Base-by-base conservation (phyloP, 164 flowering plant species). In the Malania oleifera region DNA sequence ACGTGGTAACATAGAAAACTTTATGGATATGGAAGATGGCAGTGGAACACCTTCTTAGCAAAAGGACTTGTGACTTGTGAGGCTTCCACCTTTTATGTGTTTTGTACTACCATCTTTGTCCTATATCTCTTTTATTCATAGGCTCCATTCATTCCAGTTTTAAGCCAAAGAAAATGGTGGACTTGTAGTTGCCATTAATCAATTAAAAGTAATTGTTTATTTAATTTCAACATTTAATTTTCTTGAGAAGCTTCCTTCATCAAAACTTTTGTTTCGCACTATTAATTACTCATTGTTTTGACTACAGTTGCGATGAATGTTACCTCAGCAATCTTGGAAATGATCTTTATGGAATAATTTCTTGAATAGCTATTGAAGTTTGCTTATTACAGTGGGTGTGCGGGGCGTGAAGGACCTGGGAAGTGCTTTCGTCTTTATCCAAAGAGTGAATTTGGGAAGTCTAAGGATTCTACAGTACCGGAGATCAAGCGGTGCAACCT, bases 351-450 rank as follows among this genome's bases (percentile, higher is more conserved):
- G 26, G 7, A 28, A 7, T 15, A 27, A 34, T 19, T 15, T 35
- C 25, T 13, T 25, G 18, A 18, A 45, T 56, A 51, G 44, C 29
- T 43, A 19, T 10, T 57, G 14, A 31, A 26, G 52, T 50, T 54
- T 45, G 57, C 57, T 48, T 66, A 11, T 18, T 70, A 44, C 78
- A 93, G 97, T 81, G 99, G 99, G 17, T 93, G 95, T 73, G 97
- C 99, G 67, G 99, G 99, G 52, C 96, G 97, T 74, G 95, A 93
- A 72, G 84, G 91, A 60, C 86, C 97, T 55, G 97, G 96, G 54
- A 93, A 93, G 64, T 93, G 97, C 71, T 93, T 78, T 57, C 82
- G 97, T n/a, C 80, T 90, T 25, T 93, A 93, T 64, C 87, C 87
- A 12, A 96, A 93, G 72, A 61, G 59, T 64, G 87, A 76, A 70